Percentiles rank a stretch among this genome's conserved stretches.
These are phyloP conservation scores for Calocybe gangraenosa DNA, from an alignment of 768 basidiomycete species.

Conservation along the genomic window DNA sequence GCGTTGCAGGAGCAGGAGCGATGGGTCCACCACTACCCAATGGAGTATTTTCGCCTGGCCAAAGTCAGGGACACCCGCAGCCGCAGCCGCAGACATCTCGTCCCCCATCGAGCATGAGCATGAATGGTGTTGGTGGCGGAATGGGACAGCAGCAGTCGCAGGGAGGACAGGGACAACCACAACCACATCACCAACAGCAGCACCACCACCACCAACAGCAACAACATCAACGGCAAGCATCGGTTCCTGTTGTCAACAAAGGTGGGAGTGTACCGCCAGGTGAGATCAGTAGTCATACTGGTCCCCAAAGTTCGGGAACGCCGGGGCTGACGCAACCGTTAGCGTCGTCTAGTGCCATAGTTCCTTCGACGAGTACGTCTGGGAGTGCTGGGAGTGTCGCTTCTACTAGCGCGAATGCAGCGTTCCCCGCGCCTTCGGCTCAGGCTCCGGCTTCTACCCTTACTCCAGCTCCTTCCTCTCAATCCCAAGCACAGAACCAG, in stretches of 20 bases:
- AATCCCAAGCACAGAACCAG: slow-evolving; percentile 9
- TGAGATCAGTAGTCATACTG: not conserved
- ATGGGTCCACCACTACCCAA: slow-evolving; percentile 22
- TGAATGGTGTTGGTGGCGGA: slow-evolving; percentile 9
- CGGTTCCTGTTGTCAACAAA: not conserved
- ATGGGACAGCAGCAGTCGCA: too few relatives aligned
- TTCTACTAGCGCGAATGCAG: not conserved
- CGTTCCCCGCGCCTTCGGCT: slow-evolving; percentile 4
- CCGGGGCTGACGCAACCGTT: too few relatives aligned
- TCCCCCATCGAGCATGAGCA: slow-evolving; percentile 7
- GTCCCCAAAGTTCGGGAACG: too few relatives aligned
- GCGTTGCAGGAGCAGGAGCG: slow-evolving; percentile 1
- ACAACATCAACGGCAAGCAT: not conserved
- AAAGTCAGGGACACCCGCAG: not conserved
- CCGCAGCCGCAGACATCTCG: not conserved
- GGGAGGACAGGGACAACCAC: too few relatives aligned
- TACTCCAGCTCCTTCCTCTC: slow-evolving; percentile 1
- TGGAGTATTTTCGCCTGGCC: slow-evolving; percentile 6
- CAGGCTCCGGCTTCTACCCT: slow-evolving; percentile 4
- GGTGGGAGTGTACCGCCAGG: too few relatives aligned
- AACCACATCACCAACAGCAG: slow-evolving; percentile 7
- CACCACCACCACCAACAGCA: slow-evolving; percentile 2
- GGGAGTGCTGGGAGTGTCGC: not conserved
- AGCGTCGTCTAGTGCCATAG: too few relatives aligned
- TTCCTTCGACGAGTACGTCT: not conserved